phyloP scores from a whole-genome alignment of 257 asterid species.

The Nicotiana undulata region DNA sequence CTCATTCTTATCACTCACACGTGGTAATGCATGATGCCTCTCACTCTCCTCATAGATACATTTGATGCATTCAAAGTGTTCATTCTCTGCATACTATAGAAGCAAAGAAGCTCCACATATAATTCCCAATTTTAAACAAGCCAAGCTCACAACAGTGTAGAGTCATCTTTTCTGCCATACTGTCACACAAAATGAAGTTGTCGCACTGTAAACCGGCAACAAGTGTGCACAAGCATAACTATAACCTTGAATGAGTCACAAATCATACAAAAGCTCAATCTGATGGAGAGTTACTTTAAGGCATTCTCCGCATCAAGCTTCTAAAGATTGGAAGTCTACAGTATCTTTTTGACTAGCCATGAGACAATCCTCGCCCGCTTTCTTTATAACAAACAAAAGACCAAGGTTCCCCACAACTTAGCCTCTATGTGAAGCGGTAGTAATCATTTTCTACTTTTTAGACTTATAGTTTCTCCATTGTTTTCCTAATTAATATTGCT shows the following conservation, averaged over 20 bases:
- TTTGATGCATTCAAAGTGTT: neutral
- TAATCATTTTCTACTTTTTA: neutral
- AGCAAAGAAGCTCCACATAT: neutral
- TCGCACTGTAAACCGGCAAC: neutral
- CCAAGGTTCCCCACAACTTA: neutral
- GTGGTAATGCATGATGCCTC: neutral
- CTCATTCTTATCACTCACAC: neutral
- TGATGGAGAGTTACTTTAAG: neutral
- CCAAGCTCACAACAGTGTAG: neutral
- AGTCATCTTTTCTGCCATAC: neutral
- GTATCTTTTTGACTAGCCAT: neutral
- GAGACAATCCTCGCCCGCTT: neutral
- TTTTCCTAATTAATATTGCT: neutral
- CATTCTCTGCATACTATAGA: neutral
- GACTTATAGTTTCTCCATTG: neutral
- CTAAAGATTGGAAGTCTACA: neutral
- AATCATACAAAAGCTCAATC: neutral
- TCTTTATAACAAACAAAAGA: neutral
- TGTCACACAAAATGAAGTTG: neutral
- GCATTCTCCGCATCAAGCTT: neutral
- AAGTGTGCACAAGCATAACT: neutral
- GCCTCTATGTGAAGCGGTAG: neutral
- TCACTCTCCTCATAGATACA: neutral
- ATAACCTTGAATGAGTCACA: neutral
- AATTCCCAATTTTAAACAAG: neutral